phyloP scores from a whole-genome alignment of 2,329 filamentous ascomycete species.

The Arthrobotrys iridis region DNA sequence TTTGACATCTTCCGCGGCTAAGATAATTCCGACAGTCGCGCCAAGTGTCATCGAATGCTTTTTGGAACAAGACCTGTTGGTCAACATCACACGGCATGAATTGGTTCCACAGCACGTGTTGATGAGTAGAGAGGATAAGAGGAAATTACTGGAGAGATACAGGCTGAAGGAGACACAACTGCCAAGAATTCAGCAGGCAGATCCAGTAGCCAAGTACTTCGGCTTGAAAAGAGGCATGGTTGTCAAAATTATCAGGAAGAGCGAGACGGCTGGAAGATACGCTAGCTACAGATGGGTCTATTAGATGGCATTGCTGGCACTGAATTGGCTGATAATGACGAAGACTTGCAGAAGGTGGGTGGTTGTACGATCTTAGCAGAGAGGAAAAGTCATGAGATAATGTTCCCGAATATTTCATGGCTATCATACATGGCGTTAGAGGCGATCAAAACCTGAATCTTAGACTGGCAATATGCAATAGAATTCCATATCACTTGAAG shows the following conservation, averaged over 20 bases:
- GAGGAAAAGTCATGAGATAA: neutral
- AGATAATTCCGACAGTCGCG: constrained; percentile 81
- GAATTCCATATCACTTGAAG: neutral
- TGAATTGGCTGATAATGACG: neutral
- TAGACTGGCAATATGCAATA: constrained; percentile 31
- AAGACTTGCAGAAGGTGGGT: neutral
- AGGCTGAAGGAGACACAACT: constrained; percentile 97
- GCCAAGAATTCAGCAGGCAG: constrained; percentile 87
- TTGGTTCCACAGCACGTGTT: constrained; percentile 93
- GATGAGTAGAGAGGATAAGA: constrained; percentile 89
- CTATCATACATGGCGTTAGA: constrained; percentile 45
- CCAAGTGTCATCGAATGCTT: constrained; percentile 91
- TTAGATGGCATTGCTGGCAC: neutral
- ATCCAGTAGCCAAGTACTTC: constrained; percentile 91
- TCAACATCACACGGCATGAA: constrained; percentile 98
- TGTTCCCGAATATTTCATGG: constrained; percentile 12
- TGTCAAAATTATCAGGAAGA: constrained; percentile 96
- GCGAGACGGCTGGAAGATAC: constrained; percentile 94
- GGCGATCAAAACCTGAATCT: constrained; percentile 41
- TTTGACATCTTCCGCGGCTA: constrained; percentile 86
- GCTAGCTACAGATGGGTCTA: constrained; percentile 84
- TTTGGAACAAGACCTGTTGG: constrained; percentile 90
- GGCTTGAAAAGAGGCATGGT: constrained; percentile 91
- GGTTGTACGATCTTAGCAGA: constrained; percentile 45
- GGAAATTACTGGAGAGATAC: constrained; percentile 84